Percentiles rank a stretch among this genome's conserved stretches.
Conservation (phyloP, 768 basidiomycete species). For the Aureoboletus auriporus region DNA sequence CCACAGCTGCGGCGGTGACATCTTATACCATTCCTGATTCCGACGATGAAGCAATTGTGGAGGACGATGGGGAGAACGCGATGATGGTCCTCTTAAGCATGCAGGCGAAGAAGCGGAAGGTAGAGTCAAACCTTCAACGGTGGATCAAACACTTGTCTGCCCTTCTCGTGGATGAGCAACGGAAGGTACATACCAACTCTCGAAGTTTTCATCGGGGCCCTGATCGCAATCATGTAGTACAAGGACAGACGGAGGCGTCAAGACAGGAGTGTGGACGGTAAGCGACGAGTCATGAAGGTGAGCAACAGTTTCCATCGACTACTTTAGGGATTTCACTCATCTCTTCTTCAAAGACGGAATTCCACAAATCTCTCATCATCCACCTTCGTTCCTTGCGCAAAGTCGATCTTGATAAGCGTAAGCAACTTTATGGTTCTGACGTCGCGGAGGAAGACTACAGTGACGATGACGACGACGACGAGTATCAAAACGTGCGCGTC, state of each 20-base stretch:
- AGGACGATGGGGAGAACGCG: conserved; percentile 34
- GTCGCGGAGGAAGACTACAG: conserved; percentile 34
- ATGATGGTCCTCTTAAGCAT: conserved; percentile 28
- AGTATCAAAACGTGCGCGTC: conserved; percentile 28
- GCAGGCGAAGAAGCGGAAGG: conserved; percentile 34
- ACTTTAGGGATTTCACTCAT: background rate
- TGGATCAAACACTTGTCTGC: conserved; percentile 68
- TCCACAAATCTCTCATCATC: conserved; percentile 57
- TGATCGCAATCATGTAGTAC: conserved; percentile 38
- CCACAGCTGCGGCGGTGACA: conserved; percentile 45
- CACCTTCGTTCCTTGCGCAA: conserved; percentile 61
- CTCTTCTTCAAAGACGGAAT: conserved; percentile 49
- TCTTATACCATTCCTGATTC: conserved; percentile 70
- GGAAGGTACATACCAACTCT: conserved; percentile 46
- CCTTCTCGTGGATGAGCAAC: conserved; percentile 61
- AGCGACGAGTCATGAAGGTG: conserved; percentile 59
- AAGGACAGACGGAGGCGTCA: conserved; percentile 57
- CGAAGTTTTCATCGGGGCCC: conserved; percentile 1
- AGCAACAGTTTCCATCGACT: conserved; percentile 9
- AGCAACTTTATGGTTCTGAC: conserved; percentile 38
- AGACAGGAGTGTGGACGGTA: conserved; percentile 45
- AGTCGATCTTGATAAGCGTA: conserved; percentile 49
- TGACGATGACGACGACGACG: conserved; percentile 34
- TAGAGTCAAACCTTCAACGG: conserved; percentile 47
- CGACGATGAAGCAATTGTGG: conserved; percentile 57